Conservation (phyloP, 371 early-diverging fungal genomes). For the Nematocida minor region DNA sequence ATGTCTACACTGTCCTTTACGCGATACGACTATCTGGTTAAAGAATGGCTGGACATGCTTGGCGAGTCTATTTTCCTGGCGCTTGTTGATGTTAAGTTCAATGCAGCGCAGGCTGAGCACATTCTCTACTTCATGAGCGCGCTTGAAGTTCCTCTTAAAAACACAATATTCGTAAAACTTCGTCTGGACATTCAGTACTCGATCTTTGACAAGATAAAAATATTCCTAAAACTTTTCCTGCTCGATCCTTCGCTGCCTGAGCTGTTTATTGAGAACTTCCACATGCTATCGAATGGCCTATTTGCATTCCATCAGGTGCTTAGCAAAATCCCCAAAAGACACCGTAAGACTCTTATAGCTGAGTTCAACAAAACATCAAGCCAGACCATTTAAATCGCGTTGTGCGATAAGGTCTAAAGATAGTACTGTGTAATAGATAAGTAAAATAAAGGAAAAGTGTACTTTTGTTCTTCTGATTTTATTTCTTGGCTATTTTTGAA, state of each 20-base stretch:
- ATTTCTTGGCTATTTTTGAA: background rate
- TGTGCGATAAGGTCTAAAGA: too few species aligned
- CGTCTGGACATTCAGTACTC: conserved; percentile 6
- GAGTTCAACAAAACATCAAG: conserved; percentile 32
- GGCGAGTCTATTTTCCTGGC: conserved; percentile 23
- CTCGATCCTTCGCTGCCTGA: conserved; percentile 3
- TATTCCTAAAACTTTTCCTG: conserved; percentile 40
- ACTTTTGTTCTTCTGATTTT: background rate
- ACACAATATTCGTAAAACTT: background rate
- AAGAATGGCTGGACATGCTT: conserved; percentile 42
- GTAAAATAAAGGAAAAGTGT: too few species aligned
- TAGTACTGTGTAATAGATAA: too few species aligned
- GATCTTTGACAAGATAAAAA: conserved; percentile 21
- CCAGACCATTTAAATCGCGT: too few species aligned
- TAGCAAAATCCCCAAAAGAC: conserved; percentile 22
- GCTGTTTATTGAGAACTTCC: conserved; percentile 26
- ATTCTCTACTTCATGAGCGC: conserved; percentile 36
- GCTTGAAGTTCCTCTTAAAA: conserved; percentile 32
- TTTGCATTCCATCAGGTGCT: conserved; percentile 47
- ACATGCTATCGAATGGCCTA: conserved; percentile 36
- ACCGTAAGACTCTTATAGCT: conserved; percentile 18
- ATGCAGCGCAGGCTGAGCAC: background rate
- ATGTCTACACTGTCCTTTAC: conserved; percentile 1
- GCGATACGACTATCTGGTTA: conserved; percentile 3
- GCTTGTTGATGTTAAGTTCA: background rate